These are phyloP conservation scores for Arthonia radiata DNA, from an alignment of 495 filamentous ascomycete genomes.

Conservation along the genomic window DNA sequence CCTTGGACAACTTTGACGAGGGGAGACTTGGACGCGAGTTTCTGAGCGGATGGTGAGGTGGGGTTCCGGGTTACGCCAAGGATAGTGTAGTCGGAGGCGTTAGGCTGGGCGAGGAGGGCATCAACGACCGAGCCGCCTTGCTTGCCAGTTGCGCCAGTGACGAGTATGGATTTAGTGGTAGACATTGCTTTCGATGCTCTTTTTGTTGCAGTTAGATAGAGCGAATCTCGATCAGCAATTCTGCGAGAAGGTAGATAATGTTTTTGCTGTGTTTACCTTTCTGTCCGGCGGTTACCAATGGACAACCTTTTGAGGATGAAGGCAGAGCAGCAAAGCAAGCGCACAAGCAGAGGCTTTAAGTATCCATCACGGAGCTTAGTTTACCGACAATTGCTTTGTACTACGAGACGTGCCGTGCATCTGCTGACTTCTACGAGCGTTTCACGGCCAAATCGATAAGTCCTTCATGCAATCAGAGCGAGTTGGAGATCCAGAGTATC, in stretches of 20 bases:
- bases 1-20: slow-evolving; percentile 31
- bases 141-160: slow-evolving; percentile 49
- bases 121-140: slow-evolving; percentile 40
- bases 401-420: too few relatives aligned
- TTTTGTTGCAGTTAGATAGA: neutral
- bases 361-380: too few relatives aligned
- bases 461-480: too few relatives aligned
- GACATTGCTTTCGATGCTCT: neutral
- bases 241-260: neutral
- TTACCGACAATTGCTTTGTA: too few relatives aligned
- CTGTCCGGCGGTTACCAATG: neutral
- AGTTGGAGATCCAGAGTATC: too few relatives aligned
- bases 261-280: neutral
- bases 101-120: slow-evolving; percentile 23
- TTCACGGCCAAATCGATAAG: too few relatives aligned
- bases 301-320: neutral
- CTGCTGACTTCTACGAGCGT: too few relatives aligned
- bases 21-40: slow-evolving; percentile 20
- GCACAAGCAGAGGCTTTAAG: too few relatives aligned
- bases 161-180: slow-evolving; percentile 17
- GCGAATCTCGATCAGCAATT: neutral
- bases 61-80: slow-evolving; percentile 44
- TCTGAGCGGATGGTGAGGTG: slow-evolving; percentile 24
- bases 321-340: too few relatives aligned
- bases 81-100: slow-evolving; percentile 26